phyloP scores from a whole-genome alignment of 306 rosid species.

The Crataegus laevigata region DNA sequence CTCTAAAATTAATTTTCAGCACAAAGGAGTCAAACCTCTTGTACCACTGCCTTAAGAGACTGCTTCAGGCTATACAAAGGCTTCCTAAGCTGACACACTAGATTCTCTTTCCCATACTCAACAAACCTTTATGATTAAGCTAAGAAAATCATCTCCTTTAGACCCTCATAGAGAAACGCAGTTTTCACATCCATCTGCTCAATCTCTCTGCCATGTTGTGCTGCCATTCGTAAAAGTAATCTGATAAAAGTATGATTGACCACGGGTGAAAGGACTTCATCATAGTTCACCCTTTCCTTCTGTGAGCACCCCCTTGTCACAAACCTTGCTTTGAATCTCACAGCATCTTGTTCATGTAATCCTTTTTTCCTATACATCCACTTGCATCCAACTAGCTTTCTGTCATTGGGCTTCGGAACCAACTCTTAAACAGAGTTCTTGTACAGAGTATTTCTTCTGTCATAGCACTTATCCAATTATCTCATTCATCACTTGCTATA shows the following conservation, averaged over 20 bases:
- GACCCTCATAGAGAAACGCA: too few species aligned
- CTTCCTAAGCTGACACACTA: too few species aligned
- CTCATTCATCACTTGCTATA: not conserved
- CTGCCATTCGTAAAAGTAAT: not conserved
- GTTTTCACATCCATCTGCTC: too few species aligned
- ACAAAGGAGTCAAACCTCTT: too few species aligned
- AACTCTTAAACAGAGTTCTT: not conserved
- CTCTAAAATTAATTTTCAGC: too few species aligned
- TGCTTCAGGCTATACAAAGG: too few species aligned
- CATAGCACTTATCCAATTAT: not conserved
- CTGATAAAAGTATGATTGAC: not conserved
- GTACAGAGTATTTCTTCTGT: not conserved
- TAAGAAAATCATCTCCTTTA: too few species aligned
- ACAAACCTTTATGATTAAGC: too few species aligned
- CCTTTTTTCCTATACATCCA: not conserved
- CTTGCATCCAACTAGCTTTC: not conserved
- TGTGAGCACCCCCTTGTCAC: not conserved
- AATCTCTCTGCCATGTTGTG: too few species aligned
- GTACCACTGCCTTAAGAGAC: too few species aligned
- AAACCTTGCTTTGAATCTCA: not conserved
- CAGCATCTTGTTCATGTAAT: not conserved
- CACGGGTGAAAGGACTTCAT: not conserved
- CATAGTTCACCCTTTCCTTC: too few species aligned
- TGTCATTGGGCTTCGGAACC: not conserved
- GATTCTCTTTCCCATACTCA: too few species aligned